Evolutionary conservation across 2,329 filamentous ascomycete genomes (phyloP), one percentile per base, ranked within the genome.

Genomic region (Paramyrothecium roridum): DNA sequence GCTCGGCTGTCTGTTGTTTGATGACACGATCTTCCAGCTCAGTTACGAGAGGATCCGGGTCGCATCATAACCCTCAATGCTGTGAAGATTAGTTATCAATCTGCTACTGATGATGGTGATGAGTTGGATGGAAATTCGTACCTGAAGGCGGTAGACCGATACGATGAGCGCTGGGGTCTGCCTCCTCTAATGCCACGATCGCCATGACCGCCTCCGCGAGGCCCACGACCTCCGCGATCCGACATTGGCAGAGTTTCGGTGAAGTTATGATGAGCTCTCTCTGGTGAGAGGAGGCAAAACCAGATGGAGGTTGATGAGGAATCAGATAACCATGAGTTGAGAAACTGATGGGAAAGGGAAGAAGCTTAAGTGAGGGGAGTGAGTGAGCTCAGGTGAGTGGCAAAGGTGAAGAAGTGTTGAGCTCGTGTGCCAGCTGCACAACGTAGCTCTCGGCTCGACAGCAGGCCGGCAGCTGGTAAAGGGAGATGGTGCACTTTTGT

Each of bases 1-100:
- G 54, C n/a, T 61, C 57, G 2, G 65, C 56, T 3, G 67, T 60
- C 21, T 73, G 65, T 2, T 23, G 45, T 37, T 51, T 61, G 34
- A 79, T 57, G 3, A 80, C 65, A 8, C 69, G 61, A 52, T 80
- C 60, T 56, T 81, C 79, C 0, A 80, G 68, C 20, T 70, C 52
- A 1, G 64, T 63, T 30, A 75, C 59, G 12, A 56, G 33, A 19
- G 58, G 21, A 43, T 75, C 69, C 2, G 62, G 64, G 3, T 34
- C 4, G 61, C 64, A 48, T 56, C 54, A 43, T 34, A 34, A 43
- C 56, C 59, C 8, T 61, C 59, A 3, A 68, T 57, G 12, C 72
- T 71, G 45, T 8, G 6, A 43, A 13, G 3, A 30, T 20, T 17
- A 19, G 26, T 63, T 49, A 62, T 54, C 26, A 46, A 33, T 40